phyloP scores from a whole-genome alignment of 192 early-diverging fungal genomes.

The Coemansia sp. region DNA sequence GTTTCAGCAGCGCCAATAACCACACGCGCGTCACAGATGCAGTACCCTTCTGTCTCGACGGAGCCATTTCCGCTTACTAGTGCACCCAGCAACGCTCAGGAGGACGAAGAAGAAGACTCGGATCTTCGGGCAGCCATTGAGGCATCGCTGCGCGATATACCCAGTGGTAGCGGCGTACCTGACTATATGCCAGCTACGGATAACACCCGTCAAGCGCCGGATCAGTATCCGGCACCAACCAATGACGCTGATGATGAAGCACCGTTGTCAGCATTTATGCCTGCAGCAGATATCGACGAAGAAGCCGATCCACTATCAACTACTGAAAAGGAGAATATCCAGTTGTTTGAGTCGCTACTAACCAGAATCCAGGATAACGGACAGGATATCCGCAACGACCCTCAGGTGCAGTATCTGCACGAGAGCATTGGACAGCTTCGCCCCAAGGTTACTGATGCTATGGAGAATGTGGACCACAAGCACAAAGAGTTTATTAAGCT shows the following conservation, averaged over 20 bases:
- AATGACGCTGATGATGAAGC: conserved; percentile 11
- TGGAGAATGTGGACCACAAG: conserved; percentile 74
- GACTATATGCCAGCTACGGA: conserved; percentile 18
- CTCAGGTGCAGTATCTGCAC: conserved; percentile 79
- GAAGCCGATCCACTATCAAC: conserved; percentile 62
- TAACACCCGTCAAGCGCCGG: conserved; percentile 2
- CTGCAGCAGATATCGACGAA: conserved; percentile 20
- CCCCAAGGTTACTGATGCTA: conserved; percentile 71
- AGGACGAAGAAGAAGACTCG: conserved; percentile 62
- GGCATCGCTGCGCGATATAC: conserved; percentile 68
- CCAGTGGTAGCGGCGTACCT: conserved; percentile 12
- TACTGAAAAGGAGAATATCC: conserved; percentile 85
- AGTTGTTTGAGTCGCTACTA: conserved; percentile 84
- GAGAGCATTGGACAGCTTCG: conserved; percentile 84
- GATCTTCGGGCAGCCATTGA: conserved; percentile 75
- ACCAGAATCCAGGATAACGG: conserved; percentile 76
- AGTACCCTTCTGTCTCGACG: conserved; percentile 21
- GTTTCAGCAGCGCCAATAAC: too few relatives aligned
- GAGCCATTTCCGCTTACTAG: conserved; percentile 42
- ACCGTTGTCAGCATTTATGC: conserved; percentile 39
- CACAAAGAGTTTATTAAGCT: conserved; percentile 76
- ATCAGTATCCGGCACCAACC: neutral
- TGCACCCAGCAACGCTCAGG: conserved; percentile 12
- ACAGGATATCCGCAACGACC: conserved; percentile 70
- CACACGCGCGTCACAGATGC: conserved; percentile 8